Evolutionary conservation across 2,329 filamentous ascomycete genomes (phyloP), one percentile per base, ranked within the genome.

Genomic region (Exophiala sideris): DNA sequence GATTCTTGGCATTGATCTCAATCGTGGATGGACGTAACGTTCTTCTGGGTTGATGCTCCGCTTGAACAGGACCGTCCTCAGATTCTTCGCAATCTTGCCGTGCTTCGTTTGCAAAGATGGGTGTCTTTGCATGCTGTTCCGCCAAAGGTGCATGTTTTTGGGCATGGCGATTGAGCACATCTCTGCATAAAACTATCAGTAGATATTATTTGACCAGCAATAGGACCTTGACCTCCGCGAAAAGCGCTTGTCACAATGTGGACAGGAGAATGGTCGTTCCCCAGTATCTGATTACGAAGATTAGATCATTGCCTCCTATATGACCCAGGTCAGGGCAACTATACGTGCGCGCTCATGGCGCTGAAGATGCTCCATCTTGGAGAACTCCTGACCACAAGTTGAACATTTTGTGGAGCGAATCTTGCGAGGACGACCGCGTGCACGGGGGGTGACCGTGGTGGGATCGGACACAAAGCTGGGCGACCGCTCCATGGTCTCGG

Each of bases 321-420:
- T 29, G 5, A 29, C 7, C 24, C 4, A 29, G 3, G 24, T 2
- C 24, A 29, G 24, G 24, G 24, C 24, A 29, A 29, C 24, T 29
- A 5, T 29, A 44, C 41, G 41, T 20, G 20, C 29, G 5, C 41
- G 20, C 29, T 44, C 41, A n/a, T 44, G 41, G 10, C 41, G 41
- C 29, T 44, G 41, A 44, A 44, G 41, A 32, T 44, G 41, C 41
- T 44, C 41, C 21, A 44, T 24, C 41, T 44, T 44, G 18, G 41
- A 44, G 20, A 44, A 44, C 41, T 44, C 41, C 10, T 44, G 41
- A 6, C 41, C 41, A 44, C 41, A 44, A 12, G 21, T 32, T 1
- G 41, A 24, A 24, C 41, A 44, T 44, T 24, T 44, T 44, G 41
- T 44, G n/a, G 41, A 44, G 9, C 41, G 41, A 7, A 44, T 32